A percentile compares a stretch with the other conserved stretches of the same genome.
Evolutionary conservation across 108 stramenopile species (phyloP).

Genomic region (Bacterosira constricta): DNA sequence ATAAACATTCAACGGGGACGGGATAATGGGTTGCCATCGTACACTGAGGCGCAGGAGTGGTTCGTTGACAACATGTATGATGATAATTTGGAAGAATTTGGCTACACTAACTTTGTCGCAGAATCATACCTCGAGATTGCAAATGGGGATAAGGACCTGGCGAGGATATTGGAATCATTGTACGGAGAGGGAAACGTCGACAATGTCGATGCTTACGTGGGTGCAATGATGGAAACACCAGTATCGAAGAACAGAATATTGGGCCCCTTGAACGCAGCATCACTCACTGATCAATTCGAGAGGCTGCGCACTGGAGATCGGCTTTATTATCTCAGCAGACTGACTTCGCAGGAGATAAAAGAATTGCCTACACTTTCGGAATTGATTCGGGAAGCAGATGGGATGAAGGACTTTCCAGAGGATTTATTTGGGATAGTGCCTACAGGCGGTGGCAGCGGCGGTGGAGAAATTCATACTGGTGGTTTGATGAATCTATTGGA

Average conservation of each 20-base stretch:
- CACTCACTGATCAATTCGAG: slow-evolving; percentile 28
- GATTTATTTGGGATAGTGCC: slow-evolving; percentile 6
- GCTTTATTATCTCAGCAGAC: slow-evolving; percentile 11
- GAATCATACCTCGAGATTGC: slow-evolving; percentile 18
- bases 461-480: neutral
- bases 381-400: neutral
- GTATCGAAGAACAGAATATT: neutral
- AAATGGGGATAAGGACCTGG: neutral
- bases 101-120: too few relatives aligned
- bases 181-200: slow-evolving; percentile 15
- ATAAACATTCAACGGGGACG: slow-evolving; percentile 41
- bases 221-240: slow-evolving; percentile 27
- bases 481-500: neutral
- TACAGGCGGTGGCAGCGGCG: neutral
- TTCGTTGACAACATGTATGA: too few relatives aligned
- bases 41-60: slow-evolving; percentile 27
- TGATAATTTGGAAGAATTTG: slow-evolving; percentile 5
- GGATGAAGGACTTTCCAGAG: slow-evolving; percentile 15
- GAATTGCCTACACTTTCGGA: slow-evolving; percentile 23
- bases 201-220: slow-evolving; percentile 42
- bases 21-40: slow-evolving; percentile 34
- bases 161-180: neutral
- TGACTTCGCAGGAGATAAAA: neutral
- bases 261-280: slow-evolving; percentile 6
- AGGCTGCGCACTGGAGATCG: slow-evolving; percentile 43